Conservation (phyloP, 2,329 filamentous ascomycete genomes). For the Pseudogymnoascus sp. region DNA sequence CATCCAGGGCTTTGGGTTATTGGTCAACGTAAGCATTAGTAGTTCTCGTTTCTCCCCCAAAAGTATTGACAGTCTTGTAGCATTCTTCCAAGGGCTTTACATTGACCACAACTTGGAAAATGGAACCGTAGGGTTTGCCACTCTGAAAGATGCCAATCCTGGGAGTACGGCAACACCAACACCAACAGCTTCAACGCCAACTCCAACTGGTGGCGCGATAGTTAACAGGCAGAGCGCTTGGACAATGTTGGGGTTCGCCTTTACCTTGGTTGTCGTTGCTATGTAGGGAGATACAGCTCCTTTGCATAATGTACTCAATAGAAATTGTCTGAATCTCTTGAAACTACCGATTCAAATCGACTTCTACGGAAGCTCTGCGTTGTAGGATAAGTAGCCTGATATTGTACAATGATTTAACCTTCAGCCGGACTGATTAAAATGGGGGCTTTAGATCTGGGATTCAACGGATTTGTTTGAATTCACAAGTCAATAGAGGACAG, state of each 20-base stretch:
- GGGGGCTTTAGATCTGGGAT: neutral
- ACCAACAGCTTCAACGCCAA: neutral
- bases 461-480: neutral
- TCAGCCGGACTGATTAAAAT: neutral
- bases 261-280: neutral
- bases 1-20: neutral
- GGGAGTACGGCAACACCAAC: neutral
- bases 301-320: neutral
- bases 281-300: neutral
- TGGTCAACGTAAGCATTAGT: neutral
- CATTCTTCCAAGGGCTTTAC: neutral
- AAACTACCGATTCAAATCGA: neutral
- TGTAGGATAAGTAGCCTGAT: neutral
- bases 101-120: neutral
- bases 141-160: neutral
- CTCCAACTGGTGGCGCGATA: neutral
- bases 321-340: neutral
- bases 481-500: neutral
- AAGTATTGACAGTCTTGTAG: neutral
- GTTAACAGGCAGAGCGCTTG: neutral
- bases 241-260: neutral
- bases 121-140: neutral
- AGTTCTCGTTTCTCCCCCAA: neutral
- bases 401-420: neutral
- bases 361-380: neutral